Evolutionary conservation across 345 rosid species (phyloP).

Genomic region (Eucalyptus rudis): DNA sequence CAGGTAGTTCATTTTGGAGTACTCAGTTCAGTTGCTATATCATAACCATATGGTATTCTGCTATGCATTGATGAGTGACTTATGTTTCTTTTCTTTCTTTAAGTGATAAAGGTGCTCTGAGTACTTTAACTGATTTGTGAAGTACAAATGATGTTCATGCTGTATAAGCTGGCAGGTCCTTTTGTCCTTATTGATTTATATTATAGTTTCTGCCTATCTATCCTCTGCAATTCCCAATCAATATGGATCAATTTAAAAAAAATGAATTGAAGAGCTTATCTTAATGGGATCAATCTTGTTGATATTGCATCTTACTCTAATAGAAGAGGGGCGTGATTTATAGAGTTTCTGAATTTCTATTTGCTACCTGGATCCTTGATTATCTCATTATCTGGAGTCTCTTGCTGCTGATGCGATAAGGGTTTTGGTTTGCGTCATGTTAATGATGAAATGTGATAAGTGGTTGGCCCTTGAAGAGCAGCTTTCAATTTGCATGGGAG

Average conservation of each 20-base stretch:
- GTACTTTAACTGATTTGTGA: background rate
- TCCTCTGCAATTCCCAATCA: background rate
- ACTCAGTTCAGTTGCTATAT: background rate
- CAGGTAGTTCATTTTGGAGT: slow-evolving; percentile 35
- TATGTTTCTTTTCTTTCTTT: background rate
- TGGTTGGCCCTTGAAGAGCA: background rate
- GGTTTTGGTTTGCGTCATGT: background rate
- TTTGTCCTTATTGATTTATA: background rate
- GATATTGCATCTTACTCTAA: background rate
- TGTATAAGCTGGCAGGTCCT: background rate
- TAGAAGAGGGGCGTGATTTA: background rate
- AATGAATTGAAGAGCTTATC: background rate
- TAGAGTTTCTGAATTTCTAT: background rate
- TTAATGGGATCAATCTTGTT: background rate
- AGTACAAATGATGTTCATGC: background rate
- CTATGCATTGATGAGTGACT: background rate
- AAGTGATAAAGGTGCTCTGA: background rate
- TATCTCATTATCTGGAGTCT: background rate
- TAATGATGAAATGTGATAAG: background rate
- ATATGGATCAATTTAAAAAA: background rate
- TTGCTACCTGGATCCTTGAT: background rate
- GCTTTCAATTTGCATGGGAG: background rate
- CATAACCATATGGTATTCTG: background rate
- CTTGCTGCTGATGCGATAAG: background rate
- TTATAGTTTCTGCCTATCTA: background rate